Base-by-base conservation (phyloP, 257 asterid species). In the Scutellaria galericulata region DNA sequence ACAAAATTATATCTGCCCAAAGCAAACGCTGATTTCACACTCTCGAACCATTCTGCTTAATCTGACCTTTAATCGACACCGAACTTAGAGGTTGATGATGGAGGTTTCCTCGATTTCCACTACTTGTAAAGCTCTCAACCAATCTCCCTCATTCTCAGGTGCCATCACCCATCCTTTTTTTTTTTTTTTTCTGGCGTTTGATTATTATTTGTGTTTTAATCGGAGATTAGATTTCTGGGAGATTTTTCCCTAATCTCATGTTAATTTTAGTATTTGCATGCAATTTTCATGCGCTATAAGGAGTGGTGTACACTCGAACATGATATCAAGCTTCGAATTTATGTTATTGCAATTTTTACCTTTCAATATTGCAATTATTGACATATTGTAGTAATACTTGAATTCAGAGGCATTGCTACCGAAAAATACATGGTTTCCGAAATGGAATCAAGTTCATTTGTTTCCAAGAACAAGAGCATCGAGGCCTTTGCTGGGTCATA, bases 91-190 rank as follows among this genome's bases (percentile, higher is more conserved):
- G 39, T 71, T 40, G 75, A 61, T 68, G 6, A 91, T 90, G 94
- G 94, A 84, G 78, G 74, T 81, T 75, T 80, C 89, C 1, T 79
- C 82, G 22, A 76, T 85, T 64, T 66, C 88, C 45, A 65, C 87
- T n/a, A 66, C 71, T 79, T 74, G 73, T 79, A 58, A 72, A 59
- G 22, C 75, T 62, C 78, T 81, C 73, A 80, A 52, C n/a, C 68
- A 45, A 18, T 79, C 82, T 51, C 72, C 76, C 52, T 71, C 89
- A 79, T 70, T 74, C 52, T 69, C 89, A 80, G 96, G 92, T 87
- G 42, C 63, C 71, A 77, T 31, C 76, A 75, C 51, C 54, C 57
- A 4, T 2, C 42, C 7, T 5, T 42, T 35, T 10, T 9, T 13
- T 14, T 56, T 66, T 35, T 5, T 24, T 31, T 3, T 15, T 50